A percentile compares a stretch with the other conserved stretches of the same genome.
Conservation (phyloP, 106 monocot genomes). For the Dendrobium nobile region DNA sequence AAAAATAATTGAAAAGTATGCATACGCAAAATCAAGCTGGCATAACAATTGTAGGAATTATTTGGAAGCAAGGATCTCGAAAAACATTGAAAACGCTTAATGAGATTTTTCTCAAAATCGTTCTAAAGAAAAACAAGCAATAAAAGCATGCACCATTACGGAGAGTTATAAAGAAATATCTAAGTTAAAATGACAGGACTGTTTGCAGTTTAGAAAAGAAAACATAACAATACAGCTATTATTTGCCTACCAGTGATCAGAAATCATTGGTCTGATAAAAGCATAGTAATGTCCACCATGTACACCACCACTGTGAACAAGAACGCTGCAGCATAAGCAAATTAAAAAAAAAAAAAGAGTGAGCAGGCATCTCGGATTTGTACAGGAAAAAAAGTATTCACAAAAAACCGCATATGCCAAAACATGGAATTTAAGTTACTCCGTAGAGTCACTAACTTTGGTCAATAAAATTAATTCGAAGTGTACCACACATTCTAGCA, state of each 20-base stretch:
- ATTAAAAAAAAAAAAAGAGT: slow-evolving; percentile 9
- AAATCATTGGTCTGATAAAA: slow-evolving; percentile 80
- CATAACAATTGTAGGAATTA: no score
- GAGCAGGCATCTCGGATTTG: background rate
- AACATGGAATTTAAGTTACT: no score
- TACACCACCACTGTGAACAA: slow-evolving; percentile 96
- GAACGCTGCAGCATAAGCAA: slow-evolving; percentile 56
- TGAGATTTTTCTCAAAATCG: no score
- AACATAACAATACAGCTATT: background rate
- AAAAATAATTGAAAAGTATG: no score
- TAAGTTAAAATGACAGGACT: background rate
- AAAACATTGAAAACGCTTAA: no score
- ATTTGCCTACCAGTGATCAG: slow-evolving; percentile 77
- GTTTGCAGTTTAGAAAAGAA: background rate
- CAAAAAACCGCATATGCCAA: no score
- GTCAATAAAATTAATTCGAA: no score
- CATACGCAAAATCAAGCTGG: no score
- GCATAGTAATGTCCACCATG: slow-evolving; percentile 99
- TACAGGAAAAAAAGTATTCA: no score
- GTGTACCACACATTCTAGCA: no score
- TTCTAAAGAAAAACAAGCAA: background rate
- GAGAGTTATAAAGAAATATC: background rate
- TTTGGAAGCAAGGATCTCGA: no score
- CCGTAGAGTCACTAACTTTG: no score
- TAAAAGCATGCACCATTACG: background rate